Conservation (phyloP, 2,329 filamentous ascomycete genomes). For the Penicillium glabrum region DNA sequence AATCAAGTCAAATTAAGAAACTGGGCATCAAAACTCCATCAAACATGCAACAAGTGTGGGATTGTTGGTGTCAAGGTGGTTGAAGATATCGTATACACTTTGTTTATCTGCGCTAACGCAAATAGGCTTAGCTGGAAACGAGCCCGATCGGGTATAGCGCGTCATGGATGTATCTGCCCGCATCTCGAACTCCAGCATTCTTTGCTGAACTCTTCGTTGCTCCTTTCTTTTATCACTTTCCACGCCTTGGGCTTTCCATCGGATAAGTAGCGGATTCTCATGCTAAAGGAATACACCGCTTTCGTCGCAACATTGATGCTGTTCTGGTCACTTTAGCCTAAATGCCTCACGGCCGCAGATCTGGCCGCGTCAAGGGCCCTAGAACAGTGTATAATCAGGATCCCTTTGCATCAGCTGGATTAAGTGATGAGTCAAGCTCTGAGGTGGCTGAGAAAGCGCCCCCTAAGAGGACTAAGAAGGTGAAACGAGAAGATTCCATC, state of each 20-base stretch:
- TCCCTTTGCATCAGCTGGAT: slow-evolving; percentile 33
- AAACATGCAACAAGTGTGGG: too few species aligned
- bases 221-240: background rate
- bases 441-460: slow-evolving; percentile 5
- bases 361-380: slow-evolving; percentile 32
- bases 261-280: background rate
- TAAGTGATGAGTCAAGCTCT: slow-evolving; percentile 31
- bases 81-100: background rate
- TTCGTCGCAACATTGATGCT: background rate
- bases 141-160: slow-evolving; percentile 12
- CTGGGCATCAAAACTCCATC: too few species aligned
- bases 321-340: background rate
- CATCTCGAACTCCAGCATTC: slow-evolving; percentile 4
- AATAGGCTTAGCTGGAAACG: background rate
- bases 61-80: too few species aligned
- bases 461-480: slow-evolving; percentile 17
- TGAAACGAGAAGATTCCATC: slow-evolving; percentile 18
- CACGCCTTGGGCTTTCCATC: background rate
- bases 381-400: slow-evolving; percentile 37
- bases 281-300: background rate
- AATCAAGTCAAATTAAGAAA: too few species aligned
- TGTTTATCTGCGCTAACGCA: background rate
- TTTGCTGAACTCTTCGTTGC: background rate
- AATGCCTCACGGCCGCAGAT: slow-evolving; percentile 35
- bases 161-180: slow-evolving; percentile 1